Evolutionary conservation across 139 green algal genomes (phyloP).

Genomic region (Chloropicon primus): DNA sequence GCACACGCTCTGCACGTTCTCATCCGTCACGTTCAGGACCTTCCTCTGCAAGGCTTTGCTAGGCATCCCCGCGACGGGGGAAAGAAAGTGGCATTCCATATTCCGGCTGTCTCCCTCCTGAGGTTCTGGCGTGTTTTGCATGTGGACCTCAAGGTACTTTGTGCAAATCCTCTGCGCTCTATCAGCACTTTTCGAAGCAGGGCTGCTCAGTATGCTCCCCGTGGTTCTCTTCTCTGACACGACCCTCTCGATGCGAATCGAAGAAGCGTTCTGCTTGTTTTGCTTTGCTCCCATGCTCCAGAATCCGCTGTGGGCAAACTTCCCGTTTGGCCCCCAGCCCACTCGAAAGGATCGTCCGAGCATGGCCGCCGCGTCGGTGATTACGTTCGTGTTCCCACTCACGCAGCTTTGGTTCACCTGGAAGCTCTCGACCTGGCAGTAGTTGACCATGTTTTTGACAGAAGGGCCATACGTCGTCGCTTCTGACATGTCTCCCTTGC

Average conservation of each 20-base stretch:
- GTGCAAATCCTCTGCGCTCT: neutral
- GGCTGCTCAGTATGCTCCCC: neutral
- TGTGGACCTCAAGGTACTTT: neutral
- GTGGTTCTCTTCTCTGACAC: neutral
- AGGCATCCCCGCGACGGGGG: neutral
- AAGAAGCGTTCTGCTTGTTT: neutral
- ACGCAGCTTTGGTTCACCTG: neutral
- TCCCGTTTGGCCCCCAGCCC: constrained; percentile 50
- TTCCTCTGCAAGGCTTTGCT: neutral
- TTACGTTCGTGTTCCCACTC: neutral
- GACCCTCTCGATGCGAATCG: neutral
- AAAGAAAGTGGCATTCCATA: neutral
- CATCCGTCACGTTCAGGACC: neutral
- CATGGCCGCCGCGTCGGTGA: constrained; percentile 41
- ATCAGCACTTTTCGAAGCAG: neutral
- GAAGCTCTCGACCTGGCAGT: neutral
- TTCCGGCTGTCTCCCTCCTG: neutral
- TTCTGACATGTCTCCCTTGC: neutral
- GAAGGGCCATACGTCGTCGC: neutral
- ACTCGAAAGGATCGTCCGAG: constrained; percentile 50
- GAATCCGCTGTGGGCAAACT: constrained; percentile 25
- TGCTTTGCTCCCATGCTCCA: neutral
- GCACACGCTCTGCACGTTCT: neutral
- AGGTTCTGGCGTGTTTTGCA: neutral
- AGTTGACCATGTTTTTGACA: neutral